Evolutionary conservation across 1,284 basidiomycete species (phyloP), one percentile per base, ranked within the genome.

Genomic region (Pyrrhoderma noxium): DNA sequence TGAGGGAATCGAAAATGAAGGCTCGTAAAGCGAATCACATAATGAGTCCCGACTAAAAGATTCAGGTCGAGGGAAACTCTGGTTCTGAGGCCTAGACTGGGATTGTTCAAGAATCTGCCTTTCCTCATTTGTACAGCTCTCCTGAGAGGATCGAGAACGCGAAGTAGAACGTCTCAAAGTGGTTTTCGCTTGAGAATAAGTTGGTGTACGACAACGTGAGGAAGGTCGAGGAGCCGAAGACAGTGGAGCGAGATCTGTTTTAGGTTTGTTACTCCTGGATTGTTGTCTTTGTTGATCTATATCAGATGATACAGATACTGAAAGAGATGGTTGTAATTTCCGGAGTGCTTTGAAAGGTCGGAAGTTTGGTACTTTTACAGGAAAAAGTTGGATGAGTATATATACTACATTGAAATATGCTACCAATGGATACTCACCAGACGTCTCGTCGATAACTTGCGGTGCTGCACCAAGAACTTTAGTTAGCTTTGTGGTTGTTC

Each of bases 381-480:
- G n/a, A n/a, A n/a, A n/a, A n/a, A n/a, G n/a, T n/a, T n/a, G n/a
- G n/a, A n/a, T n/a, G n/a, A n/a, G n/a, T n/a, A n/a, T n/a, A n/a
- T n/a, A n/a, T n/a, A n/a, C n/a, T n/a, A n/a, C n/a, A n/a, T n/a
- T n/a, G n/a, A n/a, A 31, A 5, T 31, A 31, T 31, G 27, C 11
- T 31, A 31, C 27, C 27, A 31, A 31, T 31, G 5, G 5, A 5
- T 31, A 31, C 27, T 31, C 27, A 31, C 27, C 11, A 31, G 27
- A 31, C 11, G 11, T 31, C 0, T 44, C 45, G 37, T 55, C 53
- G 9, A 55, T 40, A 14, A 55, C 45, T 37, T 55, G 53, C 8
- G 53, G 53, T 13, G 53, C 45, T 16, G 45, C 49, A 8, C 53
- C 53, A n/a, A 55, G 49, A 8, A 55, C 25, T 25, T 48, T 51